Conservation (phyloP, 108 stramenopile genomes). For the Epithemia pelagica region DNA sequence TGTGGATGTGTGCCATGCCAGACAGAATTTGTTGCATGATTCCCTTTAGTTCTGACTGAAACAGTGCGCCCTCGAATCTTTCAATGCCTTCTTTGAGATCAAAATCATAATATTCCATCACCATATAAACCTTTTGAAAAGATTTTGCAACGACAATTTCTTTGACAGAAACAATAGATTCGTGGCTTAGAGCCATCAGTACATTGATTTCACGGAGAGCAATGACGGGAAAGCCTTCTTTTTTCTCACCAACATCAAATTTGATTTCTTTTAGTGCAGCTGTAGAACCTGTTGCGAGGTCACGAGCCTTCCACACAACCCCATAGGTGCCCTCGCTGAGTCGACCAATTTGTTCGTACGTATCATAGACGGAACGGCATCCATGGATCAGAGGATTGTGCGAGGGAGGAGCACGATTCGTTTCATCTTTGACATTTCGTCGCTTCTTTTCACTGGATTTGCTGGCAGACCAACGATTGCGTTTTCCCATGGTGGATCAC, state of each 20-base stretch:
- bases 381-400: slow-evolving; percentile 82
- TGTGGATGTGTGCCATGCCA: slow-evolving; percentile 74
- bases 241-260: slow-evolving; percentile 49
- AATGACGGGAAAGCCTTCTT: slow-evolving; percentile 90
- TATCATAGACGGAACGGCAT: slow-evolving; percentile 80
- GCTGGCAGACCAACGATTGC: background rate
- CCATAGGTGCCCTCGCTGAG: slow-evolving; percentile 94
- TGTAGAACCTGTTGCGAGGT: slow-evolving; percentile 63
- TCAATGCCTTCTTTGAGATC: slow-evolving; percentile 84
- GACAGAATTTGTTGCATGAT: slow-evolving; percentile 77
- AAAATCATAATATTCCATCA: slow-evolving; percentile 90
- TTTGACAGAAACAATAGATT: slow-evolving; percentile 73
- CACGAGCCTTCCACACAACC: slow-evolving; percentile 89
- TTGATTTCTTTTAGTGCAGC: slow-evolving; percentile 94
- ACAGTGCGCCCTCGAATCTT: slow-evolving; percentile 46
- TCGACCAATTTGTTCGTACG: slow-evolving; percentile 72
- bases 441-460: background rate
- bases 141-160: slow-evolving; percentile 81
- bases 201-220: slow-evolving; percentile 88
- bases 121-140: slow-evolving; percentile 82
- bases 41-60: slow-evolving; percentile 71
- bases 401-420: too few species aligned
- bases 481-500: too few species aligned
- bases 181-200: slow-evolving; percentile 69
- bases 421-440: background rate